Evolutionary conservation across 805 yeast species (phyloP).

Genomic region (Zygosaccharomyces bisporus): DNA sequence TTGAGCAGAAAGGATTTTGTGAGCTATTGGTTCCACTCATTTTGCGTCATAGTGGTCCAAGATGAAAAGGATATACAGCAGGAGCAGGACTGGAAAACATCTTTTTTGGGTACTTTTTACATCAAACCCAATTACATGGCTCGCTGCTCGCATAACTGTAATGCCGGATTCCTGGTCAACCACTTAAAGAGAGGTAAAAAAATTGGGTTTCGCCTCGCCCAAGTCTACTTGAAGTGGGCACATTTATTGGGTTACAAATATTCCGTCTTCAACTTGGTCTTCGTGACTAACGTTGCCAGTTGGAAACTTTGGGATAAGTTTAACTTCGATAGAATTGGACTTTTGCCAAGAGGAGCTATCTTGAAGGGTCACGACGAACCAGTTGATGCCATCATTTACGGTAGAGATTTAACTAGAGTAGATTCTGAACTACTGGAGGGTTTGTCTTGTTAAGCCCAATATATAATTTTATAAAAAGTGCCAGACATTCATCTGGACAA

Average conservation of each 20-base stretch:
- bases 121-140: conserved; percentile 86
- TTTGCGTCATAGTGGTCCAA: conserved; percentile 58
- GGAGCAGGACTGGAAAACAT: conserved; percentile 42
- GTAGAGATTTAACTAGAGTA: conserved; percentile 49
- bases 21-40: conserved; percentile 65
- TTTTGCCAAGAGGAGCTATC: conserved; percentile 66
- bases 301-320: conserved; percentile 74
- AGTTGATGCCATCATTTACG: conserved; percentile 76
- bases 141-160: conserved; percentile 80
- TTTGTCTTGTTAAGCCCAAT: conserved; percentile 8
- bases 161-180: conserved; percentile 80
- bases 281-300: conserved; percentile 75
- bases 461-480: background rate
- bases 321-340: conserved; percentile 78
- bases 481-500: background rate
- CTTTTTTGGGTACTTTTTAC: conserved; percentile 68
- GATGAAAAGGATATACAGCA: conserved; percentile 35
- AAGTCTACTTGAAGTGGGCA: conserved; percentile 64
- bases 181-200: conserved; percentile 57
- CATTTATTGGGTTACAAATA: conserved; percentile 75
- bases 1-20: conserved; percentile 48
- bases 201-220: conserved; percentile 68
- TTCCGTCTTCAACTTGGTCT: conserved; percentile 85
- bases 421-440: conserved; percentile 29
- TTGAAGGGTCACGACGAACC: conserved; percentile 59